Evolutionary conservation across 495 filamentous ascomycete species (phyloP).

Genomic region (Achaetomiella virescens): DNA sequence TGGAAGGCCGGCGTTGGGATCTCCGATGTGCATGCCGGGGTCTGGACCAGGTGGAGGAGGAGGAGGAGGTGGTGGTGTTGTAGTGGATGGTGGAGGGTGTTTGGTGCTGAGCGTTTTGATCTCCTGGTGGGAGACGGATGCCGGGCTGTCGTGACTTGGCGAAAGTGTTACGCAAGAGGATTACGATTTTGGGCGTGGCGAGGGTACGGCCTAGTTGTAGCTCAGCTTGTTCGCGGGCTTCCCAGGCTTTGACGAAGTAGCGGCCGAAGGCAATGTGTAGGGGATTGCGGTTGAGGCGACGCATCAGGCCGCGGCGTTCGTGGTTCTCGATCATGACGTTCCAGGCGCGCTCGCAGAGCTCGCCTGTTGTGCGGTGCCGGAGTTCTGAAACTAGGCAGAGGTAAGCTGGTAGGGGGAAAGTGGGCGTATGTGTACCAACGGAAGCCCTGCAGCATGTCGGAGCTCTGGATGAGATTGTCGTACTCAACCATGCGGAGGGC

Average conservation of each 20-base stretch:
- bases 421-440: slow-evolving; percentile 49
- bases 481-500: slow-evolving; percentile 48
- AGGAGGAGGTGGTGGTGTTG: too few relatives aligned
- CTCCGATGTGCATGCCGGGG: too few relatives aligned
- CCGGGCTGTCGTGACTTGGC: slow-evolving; percentile 18
- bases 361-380: slow-evolving; percentile 40
- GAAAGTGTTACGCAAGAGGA: slow-evolving; percentile 32
- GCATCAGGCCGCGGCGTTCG: slow-evolving; percentile 37
- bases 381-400: slow-evolving; percentile 48
- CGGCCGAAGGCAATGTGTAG: slow-evolving; percentile 46
- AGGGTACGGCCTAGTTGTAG: slow-evolving; percentile 34
- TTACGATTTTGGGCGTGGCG: slow-evolving; percentile 37
- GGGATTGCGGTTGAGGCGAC: slow-evolving; percentile 39
- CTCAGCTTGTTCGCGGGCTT: slow-evolving; percentile 42
- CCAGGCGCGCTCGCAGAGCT: slow-evolving; percentile 50
- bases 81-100: slow-evolving; percentile 14
- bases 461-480: slow-evolving; percentile 45
- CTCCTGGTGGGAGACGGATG: not conserved
- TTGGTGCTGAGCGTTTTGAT: not conserved
- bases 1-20: too few relatives aligned
- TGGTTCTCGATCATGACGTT: slow-evolving; percentile 43
- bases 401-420: slow-evolving; percentile 49
- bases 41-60: too few relatives aligned
- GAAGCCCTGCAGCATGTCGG: slow-evolving; percentile 40
- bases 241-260: slow-evolving; percentile 50